A percentile compares a stretch with the other conserved stretches of the same genome.
Conservation (phyloP, 441 rosid genomes). For the Arabidopsis hybrid region DNA sequence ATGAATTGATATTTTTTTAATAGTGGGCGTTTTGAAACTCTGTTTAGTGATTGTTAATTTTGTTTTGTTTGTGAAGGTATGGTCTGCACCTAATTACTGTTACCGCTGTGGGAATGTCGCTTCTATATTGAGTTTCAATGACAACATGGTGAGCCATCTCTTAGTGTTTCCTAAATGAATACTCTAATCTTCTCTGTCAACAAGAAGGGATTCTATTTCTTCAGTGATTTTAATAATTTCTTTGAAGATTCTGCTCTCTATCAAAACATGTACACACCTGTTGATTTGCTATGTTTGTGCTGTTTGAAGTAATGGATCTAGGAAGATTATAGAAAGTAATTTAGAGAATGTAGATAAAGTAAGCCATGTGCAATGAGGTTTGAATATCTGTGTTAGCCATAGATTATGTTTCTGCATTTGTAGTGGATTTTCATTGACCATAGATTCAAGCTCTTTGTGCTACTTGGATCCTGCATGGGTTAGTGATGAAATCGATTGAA, state of each 20-base stretch:
- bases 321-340: constrained; percentile 8
- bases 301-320: constrained; percentile 8
- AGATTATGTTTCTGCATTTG: constrained; percentile 14
- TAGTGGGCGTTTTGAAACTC: constrained; percentile 2
- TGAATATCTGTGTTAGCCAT: background rate
- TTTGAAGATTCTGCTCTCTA: constrained; percentile 5
- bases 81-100: constrained; percentile 99
- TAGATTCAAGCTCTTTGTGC: background rate
- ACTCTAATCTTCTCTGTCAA: background rate
- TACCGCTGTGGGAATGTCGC: constrained; percentile 99
- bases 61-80: constrained; percentile 66
- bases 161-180: background rate
- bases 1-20: constrained; percentile 15
- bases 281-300: constrained; percentile 3
- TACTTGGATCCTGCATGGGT: background rate
- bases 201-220: constrained; percentile 4
- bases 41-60: constrained; percentile 31
- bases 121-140: constrained; percentile 97
- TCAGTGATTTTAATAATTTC: background rate
- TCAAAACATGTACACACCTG: constrained; percentile 7
- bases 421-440: constrained; percentile 2
- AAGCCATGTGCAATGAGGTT: background rate
- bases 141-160: constrained; percentile 83
- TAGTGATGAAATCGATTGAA: constrained; percentile 19
- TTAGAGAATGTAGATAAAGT: background rate